These are phyloP conservation scores for Fusarium globosum DNA, from an alignment of 2,329 filamentous ascomycete species.

Conservation along the genomic window DNA sequence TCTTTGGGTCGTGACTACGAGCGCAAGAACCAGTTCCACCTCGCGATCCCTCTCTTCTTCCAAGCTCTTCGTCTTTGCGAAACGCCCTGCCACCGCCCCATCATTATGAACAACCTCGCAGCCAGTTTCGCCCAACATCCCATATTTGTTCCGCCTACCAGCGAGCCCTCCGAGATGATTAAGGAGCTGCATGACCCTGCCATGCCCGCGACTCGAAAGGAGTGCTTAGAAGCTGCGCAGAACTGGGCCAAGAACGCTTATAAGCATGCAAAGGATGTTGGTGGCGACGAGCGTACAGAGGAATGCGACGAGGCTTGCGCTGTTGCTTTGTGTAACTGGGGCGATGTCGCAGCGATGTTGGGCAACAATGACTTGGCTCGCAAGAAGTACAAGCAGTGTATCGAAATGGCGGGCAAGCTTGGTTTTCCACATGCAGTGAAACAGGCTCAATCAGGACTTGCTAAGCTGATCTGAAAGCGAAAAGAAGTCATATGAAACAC, in stretches of 20 bases:
- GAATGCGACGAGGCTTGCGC: conserved; percentile 89
- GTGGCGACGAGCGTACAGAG: conserved; percentile 72
- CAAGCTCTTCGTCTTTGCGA: conserved; percentile 80
- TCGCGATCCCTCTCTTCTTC: conserved; percentile 87
- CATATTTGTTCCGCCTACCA: conserved; percentile 48
- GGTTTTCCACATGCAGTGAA: conserved; percentile 62
- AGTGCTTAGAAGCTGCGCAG: conserved; percentile 75
- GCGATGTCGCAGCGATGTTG: conserved; percentile 82
- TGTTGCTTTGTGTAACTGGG: conserved; percentile 86
- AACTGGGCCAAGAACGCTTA: conserved; percentile 85
- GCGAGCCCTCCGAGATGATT: conserved; percentile 45
- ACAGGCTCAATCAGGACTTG: conserved; percentile 65
- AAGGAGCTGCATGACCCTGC: conserved; percentile 44
- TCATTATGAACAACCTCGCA: conserved; percentile 88
- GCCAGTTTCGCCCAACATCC: conserved; percentile 78
- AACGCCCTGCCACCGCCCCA: conserved; percentile 78
- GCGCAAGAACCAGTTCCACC: conserved; percentile 77
- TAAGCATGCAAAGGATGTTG: conserved; percentile 71
- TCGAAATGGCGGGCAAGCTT: conserved; percentile 67
- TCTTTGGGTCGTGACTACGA: conserved; percentile 82
- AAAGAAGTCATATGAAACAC: conserved; percentile 3
- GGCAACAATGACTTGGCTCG: conserved; percentile 73
- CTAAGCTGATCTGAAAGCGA: conserved; percentile 42
- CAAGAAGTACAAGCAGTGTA: conserved; percentile 75
- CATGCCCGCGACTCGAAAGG: conserved; percentile 62